Evolutionary conservation across 495 filamentous ascomycete genomes (phyloP).

Genomic region (Aspergillus heteromorphus): DNA sequence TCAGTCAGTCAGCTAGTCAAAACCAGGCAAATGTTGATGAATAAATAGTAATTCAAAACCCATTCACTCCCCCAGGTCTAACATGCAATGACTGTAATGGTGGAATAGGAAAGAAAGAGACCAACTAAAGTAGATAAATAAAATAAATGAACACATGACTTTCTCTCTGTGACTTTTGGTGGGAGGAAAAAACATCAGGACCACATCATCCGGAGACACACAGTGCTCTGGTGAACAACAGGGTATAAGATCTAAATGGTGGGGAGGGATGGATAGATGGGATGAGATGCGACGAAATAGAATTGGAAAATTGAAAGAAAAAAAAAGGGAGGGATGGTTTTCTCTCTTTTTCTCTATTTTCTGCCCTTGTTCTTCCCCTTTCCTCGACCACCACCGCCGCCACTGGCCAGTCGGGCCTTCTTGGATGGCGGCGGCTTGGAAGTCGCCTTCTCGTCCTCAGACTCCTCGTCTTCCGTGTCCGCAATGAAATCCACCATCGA

Average conservation of each 20-base stretch:
- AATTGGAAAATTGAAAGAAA: too few relatives aligned
- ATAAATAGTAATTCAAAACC: not conserved
- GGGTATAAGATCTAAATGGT: slow-evolving; percentile 13
- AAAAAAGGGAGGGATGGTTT: not conserved
- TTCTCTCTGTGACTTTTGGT: slow-evolving; percentile 1
- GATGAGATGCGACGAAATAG: not conserved
- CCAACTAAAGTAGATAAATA: not conserved
- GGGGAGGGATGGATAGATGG: not conserved
- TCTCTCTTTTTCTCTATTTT: slow-evolving; percentile 19
- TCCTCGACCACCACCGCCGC: slow-evolving; percentile 17
- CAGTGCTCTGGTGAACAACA: slow-evolving; percentile 11
- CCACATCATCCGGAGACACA: slow-evolving; percentile 1
- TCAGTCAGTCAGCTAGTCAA: too few relatives aligned
- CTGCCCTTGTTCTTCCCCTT: slow-evolving; percentile 33
- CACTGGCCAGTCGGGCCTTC: slow-evolving; percentile 33
- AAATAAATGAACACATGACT: not conserved
- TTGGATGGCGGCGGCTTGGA: slow-evolving; percentile 31
- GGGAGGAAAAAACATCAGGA: not conserved
- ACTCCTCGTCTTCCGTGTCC: slow-evolving; percentile 40
- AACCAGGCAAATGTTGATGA: not conserved
- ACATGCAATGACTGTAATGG: not conserved
- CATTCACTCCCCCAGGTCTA: not conserved
- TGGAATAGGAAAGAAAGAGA: not conserved
- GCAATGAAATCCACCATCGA: slow-evolving; percentile 45
- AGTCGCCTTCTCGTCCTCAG: slow-evolving; percentile 22